A percentile compares a stretch with the other conserved stretches of the same genome.
These are phyloP conservation scores for Leccinum angustisporum DNA, from an alignment of 1,284 basidiomycete genomes.

Conservation along the genomic window DNA sequence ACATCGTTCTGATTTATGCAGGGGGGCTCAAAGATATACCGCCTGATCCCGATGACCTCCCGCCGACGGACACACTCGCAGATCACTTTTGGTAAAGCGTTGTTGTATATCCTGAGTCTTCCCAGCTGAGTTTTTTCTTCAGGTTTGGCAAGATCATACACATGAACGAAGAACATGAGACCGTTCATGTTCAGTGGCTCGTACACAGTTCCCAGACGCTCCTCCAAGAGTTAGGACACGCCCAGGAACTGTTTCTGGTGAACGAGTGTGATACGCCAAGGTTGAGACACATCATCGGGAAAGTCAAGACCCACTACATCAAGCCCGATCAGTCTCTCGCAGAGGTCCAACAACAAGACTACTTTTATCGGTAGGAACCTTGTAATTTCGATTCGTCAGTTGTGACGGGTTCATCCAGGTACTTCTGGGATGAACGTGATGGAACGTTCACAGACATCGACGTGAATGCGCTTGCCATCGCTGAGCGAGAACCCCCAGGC, in stretches of 20 bases:
- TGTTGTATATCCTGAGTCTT: not conserved
- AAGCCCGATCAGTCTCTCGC: constrained; percentile 15
- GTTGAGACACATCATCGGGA: not conserved
- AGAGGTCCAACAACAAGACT: constrained; percentile 40
- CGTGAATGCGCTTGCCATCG: constrained; percentile 26
- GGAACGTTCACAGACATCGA: constrained; percentile 17
- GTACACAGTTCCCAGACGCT: constrained; percentile 61
- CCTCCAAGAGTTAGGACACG: constrained; percentile 54
- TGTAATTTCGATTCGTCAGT: not conserved
- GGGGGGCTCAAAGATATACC: constrained; percentile 29
- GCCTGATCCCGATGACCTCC: constrained; percentile 35
- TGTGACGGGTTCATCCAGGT: constrained; percentile 21
- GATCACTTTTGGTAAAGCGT: constrained; percentile 60
- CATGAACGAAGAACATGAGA: constrained; percentile 43
- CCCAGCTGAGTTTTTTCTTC: not conserved
- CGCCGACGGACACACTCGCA: constrained; percentile 40
- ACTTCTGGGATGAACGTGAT: constrained; percentile 22
- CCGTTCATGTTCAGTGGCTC: constrained; percentile 67
- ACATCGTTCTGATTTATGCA: constrained; percentile 51
- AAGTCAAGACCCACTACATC: constrained; percentile 39
- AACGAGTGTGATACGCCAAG: constrained; percentile 46
- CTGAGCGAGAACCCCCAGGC: constrained; percentile 31
- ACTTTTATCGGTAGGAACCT: constrained; percentile 54
- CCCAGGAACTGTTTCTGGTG: constrained; percentile 64
- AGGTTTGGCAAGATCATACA: constrained; percentile 69